Conservation (phyloP, 2,329 filamentous ascomycete genomes). For the Tolypocladium nubicola region DNA sequence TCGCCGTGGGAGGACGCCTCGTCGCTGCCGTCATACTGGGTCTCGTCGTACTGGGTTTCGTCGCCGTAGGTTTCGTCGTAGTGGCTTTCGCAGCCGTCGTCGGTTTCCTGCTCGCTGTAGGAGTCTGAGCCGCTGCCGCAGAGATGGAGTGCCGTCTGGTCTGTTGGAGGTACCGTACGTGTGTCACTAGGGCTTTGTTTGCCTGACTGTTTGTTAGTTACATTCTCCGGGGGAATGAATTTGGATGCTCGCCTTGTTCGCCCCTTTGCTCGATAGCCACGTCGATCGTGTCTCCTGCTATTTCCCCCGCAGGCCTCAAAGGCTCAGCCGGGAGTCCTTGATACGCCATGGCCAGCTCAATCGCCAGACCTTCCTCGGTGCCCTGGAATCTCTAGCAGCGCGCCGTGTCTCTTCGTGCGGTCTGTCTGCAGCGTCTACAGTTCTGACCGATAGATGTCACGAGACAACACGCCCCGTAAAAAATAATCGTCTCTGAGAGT, state of each 20-base stretch:
- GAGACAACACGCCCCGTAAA: too few species aligned
- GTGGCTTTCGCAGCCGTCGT: background rate
- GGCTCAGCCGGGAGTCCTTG: background rate
- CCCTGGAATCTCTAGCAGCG: background rate
- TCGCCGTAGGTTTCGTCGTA: background rate
- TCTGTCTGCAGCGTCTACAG: too few species aligned
- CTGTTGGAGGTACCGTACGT: background rate
- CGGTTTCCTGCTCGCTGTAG: background rate
- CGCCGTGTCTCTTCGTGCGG: too few species aligned
- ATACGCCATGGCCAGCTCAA: background rate
- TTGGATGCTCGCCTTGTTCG: background rate
- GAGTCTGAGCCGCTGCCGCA: background rate
- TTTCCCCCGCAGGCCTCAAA: too few species aligned
- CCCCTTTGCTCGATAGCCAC: background rate
- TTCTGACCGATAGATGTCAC: too few species aligned
- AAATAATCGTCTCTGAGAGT: too few species aligned
- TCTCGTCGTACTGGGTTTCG: background rate
- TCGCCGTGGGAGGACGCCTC: background rate
- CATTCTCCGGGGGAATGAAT: background rate
- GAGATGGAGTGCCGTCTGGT: background rate
- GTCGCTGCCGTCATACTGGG: background rate
- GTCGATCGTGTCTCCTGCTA: background rate
- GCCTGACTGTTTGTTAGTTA: background rate
- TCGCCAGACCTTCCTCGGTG: background rate
- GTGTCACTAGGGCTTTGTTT: background rate